Percentiles rank a stretch among this genome's conserved stretches.
Evolutionary conservation across 139 green algal species (phyloP).

Genomic region (Limnomonas spitsbergensis): DNA sequence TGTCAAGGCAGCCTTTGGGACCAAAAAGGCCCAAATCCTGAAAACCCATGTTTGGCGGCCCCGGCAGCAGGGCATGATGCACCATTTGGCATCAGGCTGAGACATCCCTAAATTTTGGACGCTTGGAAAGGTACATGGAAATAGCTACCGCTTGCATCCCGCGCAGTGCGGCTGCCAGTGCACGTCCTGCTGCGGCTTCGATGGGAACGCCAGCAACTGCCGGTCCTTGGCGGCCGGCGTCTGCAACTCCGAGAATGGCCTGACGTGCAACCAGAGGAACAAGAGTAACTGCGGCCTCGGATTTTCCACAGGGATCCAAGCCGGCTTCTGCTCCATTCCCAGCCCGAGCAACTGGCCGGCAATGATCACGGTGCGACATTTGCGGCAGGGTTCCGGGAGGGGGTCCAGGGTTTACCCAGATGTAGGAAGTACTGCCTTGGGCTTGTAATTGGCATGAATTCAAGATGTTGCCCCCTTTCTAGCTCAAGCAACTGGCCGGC

Average conservation of each 20-base stretch:
- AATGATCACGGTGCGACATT: neutral
- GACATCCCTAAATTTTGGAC: too few relatives aligned
- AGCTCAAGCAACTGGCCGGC: slow-evolving; percentile 13
- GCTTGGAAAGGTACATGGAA: too few relatives aligned
- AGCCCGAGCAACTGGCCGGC: slow-evolving; percentile 14
- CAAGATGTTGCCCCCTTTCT: slow-evolving; percentile 2
- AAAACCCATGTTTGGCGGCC: too few relatives aligned
- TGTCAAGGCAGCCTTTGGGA: too few relatives aligned
- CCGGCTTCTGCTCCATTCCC: slow-evolving; percentile 13
- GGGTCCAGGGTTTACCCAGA: too few relatives aligned
- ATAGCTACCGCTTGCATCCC: too few relatives aligned
- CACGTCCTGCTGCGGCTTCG: slow-evolving; percentile 5
- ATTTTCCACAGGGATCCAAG: neutral
- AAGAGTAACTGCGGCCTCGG: slow-evolving; percentile 2
- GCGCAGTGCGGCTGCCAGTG: slow-evolving; percentile 15
- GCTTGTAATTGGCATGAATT: neutral
- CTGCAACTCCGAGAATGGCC: neutral
- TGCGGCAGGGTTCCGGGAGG: too few relatives aligned
- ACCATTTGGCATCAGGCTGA: too few relatives aligned
- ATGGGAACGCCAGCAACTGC: slow-evolving; percentile 10
- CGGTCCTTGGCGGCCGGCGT: neutral
- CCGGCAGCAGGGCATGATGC: too few relatives aligned
- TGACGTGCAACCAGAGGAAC: slow-evolving; percentile 1
- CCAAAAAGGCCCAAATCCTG: too few relatives aligned
- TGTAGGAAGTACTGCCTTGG: neutral